These are phyloP conservation scores for Venturiaceae sp. DNA, from an alignment of 2,329 filamentous ascomycete species.

Conservation along the genomic window DNA sequence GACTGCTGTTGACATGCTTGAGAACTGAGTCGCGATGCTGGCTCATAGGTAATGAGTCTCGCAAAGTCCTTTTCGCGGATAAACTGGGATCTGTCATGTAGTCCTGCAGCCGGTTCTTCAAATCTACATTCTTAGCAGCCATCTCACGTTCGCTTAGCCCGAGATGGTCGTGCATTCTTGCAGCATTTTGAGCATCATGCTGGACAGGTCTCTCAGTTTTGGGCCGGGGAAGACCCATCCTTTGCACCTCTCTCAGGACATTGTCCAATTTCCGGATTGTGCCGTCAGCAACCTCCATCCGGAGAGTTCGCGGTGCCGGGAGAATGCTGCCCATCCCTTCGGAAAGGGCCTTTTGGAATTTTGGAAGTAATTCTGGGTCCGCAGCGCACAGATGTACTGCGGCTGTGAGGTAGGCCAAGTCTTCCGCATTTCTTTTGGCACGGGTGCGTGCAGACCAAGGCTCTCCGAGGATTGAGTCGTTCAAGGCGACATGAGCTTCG, in stretches of 20 bases:
- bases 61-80: slow-evolving; percentile 20
- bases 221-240: not conserved
- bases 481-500: not conserved
- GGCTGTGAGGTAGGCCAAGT: not conserved
- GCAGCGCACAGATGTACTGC: not conserved
- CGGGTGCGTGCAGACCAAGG: not conserved
- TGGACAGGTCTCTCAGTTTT: not conserved
- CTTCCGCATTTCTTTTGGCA: not conserved
- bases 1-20: slow-evolving; percentile 27
- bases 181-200: not conserved
- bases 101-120: slow-evolving; percentile 11
- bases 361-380: not conserved
- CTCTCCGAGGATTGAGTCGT: not conserved
- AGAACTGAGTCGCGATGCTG: slow-evolving; percentile 25
- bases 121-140: slow-evolving; percentile 9
- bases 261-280: not conserved
- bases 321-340: not conserved
- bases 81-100: slow-evolving; percentile 13
- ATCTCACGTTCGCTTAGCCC: not conserved
- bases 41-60: slow-evolving; percentile 29
- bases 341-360: not conserved
- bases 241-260: not conserved
- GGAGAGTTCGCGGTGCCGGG: not conserved
- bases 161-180: not conserved
- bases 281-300: not conserved